Percentiles rank a stretch among this genome's conserved stretches.
Conservation (phyloP, 2,329 filamentous ascomycete species). For the Emericellopsis atlantica region DNA sequence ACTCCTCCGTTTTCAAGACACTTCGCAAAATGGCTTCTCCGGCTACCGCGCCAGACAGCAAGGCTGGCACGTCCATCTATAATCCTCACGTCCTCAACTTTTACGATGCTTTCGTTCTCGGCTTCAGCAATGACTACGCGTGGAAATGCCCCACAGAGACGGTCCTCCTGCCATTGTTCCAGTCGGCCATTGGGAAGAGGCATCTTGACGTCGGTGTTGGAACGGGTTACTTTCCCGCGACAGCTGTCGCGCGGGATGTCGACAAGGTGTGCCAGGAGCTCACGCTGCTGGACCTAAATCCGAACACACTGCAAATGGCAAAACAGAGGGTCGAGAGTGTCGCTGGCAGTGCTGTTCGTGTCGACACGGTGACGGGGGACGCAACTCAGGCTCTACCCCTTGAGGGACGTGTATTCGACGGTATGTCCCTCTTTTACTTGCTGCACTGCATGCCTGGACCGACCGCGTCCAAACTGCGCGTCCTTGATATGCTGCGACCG, state of each 20-base stretch:
- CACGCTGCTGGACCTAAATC: constrained; percentile 22
- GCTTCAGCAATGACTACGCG: constrained; percentile 19
- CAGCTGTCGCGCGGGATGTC: too few species aligned
- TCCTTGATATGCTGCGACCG: constrained; percentile 6
- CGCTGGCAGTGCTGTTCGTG: constrained; percentile 7
- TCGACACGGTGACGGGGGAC: constrained; percentile 20
- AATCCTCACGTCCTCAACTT: background rate
- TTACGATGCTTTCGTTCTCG: constrained; percentile 19
- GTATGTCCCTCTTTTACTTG: constrained; percentile 16
- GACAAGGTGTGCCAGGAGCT: constrained; percentile 12
- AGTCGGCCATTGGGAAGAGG: constrained; percentile 16
- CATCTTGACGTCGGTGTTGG: constrained; percentile 28
- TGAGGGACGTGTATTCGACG: constrained; percentile 17
- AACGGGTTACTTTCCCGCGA: constrained; percentile 22
- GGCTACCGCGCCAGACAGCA: background rate
- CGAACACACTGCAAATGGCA: constrained; percentile 16
- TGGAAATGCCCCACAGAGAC: constrained; percentile 19
- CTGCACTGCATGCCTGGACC: constrained; percentile 13
- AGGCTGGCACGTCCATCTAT: background rate
- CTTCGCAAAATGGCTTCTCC: background rate
- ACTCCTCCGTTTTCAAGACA: too few species aligned
- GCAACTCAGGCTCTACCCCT: constrained; percentile 18
- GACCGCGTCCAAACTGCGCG: constrained; percentile 6
- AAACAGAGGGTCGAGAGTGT: constrained; percentile 8
- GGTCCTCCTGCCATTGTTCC: constrained; percentile 20